Evolutionary conservation across 2,329 filamentous ascomycete genomes (phyloP).

Genomic region (Xylaria sp.): DNA sequence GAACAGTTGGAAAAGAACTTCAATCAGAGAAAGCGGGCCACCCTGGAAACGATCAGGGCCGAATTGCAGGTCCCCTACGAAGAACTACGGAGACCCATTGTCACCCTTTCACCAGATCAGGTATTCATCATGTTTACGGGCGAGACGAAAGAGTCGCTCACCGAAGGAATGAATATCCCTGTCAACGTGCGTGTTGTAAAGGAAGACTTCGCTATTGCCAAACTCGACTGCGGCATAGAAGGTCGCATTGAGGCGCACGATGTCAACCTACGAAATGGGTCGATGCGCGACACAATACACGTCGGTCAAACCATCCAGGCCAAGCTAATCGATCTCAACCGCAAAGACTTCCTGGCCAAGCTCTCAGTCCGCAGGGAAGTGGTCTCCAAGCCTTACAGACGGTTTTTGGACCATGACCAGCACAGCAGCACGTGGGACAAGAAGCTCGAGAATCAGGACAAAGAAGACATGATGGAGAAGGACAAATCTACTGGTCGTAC

Average conservation of each 20-base stretch:
- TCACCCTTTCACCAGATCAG: conserved; percentile 63
- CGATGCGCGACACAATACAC: conserved; percentile 68
- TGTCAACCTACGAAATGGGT: conserved; percentile 61
- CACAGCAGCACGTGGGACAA: conserved; percentile 77
- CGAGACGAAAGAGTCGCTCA: conserved; percentile 77
- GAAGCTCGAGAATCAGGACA: conserved; percentile 71
- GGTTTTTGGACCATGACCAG: conserved; percentile 61
- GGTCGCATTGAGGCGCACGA: conserved; percentile 80
- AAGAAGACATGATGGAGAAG: conserved; percentile 77
- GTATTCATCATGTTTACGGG: conserved; percentile 96
- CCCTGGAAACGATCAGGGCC: conserved; percentile 89
- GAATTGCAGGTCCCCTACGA: conserved; percentile 92
- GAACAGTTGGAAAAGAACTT: conserved; percentile 91
- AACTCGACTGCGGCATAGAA: conserved; percentile 90
- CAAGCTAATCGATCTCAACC: conserved; percentile 82
- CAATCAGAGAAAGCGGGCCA: conserved; percentile 90
- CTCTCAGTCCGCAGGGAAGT: conserved; percentile 79
- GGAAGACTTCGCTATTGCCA: conserved; percentile 87
- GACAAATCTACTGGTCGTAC: conserved; percentile 79
- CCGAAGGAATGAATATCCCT: conserved; percentile 86
- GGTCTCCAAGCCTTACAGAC: conserved; percentile 66
- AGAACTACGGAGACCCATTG: conserved; percentile 80
- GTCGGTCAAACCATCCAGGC: conserved; percentile 80
- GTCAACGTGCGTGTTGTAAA: conserved; percentile 84
- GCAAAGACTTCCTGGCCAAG: conserved; percentile 76